phyloP scores from a whole-genome alignment of 1,284 basidiomycete species.

The Cryptococcus jaspeensis region DNA sequence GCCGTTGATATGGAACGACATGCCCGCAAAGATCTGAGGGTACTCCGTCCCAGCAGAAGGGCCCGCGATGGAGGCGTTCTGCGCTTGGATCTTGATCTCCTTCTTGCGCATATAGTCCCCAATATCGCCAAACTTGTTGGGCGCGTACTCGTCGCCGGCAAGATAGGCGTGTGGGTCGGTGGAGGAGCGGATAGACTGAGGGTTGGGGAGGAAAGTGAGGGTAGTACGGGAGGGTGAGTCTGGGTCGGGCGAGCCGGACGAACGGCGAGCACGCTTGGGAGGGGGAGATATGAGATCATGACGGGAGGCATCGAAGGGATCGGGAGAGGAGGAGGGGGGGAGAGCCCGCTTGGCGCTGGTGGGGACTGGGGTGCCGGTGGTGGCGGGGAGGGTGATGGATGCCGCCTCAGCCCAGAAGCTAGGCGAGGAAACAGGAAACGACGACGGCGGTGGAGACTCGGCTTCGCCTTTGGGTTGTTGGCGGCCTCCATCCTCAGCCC shows the following conservation, averaged over 20 bases:
- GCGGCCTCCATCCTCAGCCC: too few relatives aligned
- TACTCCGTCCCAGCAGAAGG: conserved; percentile 28
- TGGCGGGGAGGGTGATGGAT: conserved; percentile 6
- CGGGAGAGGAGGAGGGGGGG: conserved; percentile 4
- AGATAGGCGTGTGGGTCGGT: conserved; percentile 38
- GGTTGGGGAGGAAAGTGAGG: conserved; percentile 35
- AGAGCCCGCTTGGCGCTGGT: not conserved
- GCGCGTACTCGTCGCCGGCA: conserved; percentile 61
- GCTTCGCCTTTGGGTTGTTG: too few relatives aligned
- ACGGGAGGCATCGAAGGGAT: not conserved
- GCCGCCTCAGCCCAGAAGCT: conserved; percentile 39
- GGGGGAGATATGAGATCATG: conserved; percentile 1
- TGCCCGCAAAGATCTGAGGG: conserved; percentile 65
- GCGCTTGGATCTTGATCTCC: conserved; percentile 82
- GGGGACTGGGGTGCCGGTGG: conserved; percentile 1
- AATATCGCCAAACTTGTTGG: conserved; percentile 75
- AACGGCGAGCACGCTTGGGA: conserved; percentile 11
- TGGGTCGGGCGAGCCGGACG: conserved; percentile 6
- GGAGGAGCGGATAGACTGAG: conserved; percentile 18
- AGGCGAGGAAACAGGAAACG: conserved; percentile 37
- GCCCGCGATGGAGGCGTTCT: conserved; percentile 64
- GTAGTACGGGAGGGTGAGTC: conserved; percentile 10
- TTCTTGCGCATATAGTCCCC: conserved; percentile 87
- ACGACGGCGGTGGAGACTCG: conserved; percentile 8
- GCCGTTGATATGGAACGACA: conserved; percentile 88